phyloP scores from a whole-genome alignment of 2,329 filamentous ascomycete genomes.

The Eutypella sp. region DNA sequence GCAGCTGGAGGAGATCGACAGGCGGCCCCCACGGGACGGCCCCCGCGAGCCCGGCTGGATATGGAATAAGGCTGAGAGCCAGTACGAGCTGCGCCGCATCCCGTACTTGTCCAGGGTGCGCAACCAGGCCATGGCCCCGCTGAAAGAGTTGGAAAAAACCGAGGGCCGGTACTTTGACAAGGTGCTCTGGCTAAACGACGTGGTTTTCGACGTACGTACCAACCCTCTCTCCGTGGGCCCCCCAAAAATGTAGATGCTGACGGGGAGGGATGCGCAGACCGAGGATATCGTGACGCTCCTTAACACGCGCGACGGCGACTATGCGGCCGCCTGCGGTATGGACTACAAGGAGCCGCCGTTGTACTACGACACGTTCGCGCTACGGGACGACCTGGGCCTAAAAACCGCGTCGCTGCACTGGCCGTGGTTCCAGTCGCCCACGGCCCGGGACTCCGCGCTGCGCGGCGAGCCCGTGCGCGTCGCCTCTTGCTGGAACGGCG shows the following conservation, averaged over 20 bases:
- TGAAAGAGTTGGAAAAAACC: constrained; percentile 44
- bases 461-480: constrained; percentile 51
- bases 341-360: constrained; percentile 50
- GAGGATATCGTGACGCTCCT: constrained; percentile 49
- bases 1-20: constrained; percentile 51
- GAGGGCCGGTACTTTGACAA: constrained; percentile 49
- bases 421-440: constrained; percentile 52
- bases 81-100: constrained; percentile 58
- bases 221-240: not conserved
- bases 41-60: constrained; percentile 56
- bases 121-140: constrained; percentile 57
- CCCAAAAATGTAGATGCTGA: no score
- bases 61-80: constrained; percentile 41
- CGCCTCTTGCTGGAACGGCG: constrained; percentile 65
- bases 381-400: constrained; percentile 49
- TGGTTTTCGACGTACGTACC: constrained; percentile 48
- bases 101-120: constrained; percentile 61
- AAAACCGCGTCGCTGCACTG: constrained; percentile 48
- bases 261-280: constrained; percentile 14
- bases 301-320: constrained; percentile 48
- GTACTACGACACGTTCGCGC: constrained; percentile 59
- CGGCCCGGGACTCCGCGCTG: constrained; percentile 41
- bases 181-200: constrained; percentile 57
- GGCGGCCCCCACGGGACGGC: constrained; percentile 26
- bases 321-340: constrained; percentile 56